Percentiles rank a stretch among this genome's conserved stretches.
Conservation (phyloP, 2,329 filamentous ascomycete genomes). For the Talaromyces sp. region DNA sequence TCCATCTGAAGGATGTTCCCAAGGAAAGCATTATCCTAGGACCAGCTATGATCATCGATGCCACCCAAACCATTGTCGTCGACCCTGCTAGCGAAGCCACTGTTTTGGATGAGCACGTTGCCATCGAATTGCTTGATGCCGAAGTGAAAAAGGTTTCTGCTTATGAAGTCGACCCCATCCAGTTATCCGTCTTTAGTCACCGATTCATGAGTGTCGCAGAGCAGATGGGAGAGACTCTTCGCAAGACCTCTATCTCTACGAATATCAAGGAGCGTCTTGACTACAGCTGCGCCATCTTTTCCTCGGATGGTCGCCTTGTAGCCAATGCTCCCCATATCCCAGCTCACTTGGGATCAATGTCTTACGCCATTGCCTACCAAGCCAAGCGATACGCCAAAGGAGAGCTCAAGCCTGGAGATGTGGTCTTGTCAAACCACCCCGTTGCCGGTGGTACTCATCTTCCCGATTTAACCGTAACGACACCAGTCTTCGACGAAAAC, state of each 20-base stretch:
- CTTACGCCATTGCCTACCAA: slow-evolving; percentile 75
- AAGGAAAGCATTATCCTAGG: slow-evolving; percentile 22
- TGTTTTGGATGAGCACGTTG: slow-evolving; percentile 78
- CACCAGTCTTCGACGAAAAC: slow-evolving; percentile 65
- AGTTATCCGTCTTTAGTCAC: slow-evolving; percentile 53
- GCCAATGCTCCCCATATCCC: slow-evolving; percentile 68
- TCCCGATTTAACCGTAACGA: slow-evolving; percentile 77
- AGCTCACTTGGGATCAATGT: slow-evolving; percentile 78
- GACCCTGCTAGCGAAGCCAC: slow-evolving; percentile 72
- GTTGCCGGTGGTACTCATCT: slow-evolving; percentile 81
- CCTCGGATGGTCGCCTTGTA: slow-evolving; percentile 69
- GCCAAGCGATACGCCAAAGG: slow-evolving; percentile 70
- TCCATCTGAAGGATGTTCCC: slow-evolving; percentile 21
- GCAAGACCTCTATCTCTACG: slow-evolving; percentile 52
- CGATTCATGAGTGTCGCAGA: slow-evolving; percentile 58
- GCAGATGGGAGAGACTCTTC: slow-evolving; percentile 55
- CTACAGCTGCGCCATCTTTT: slow-evolving; percentile 78
- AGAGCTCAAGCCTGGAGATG: slow-evolving; percentile 72
- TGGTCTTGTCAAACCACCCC: slow-evolving; percentile 79
- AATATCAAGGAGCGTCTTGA: slow-evolving; percentile 86
- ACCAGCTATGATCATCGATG: slow-evolving; percentile 57
- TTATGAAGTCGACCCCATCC: slow-evolving; percentile 45
- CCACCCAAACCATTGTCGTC: slow-evolving; percentile 79
- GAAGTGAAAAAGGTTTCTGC: slow-evolving; percentile 32
- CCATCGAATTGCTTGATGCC: slow-evolving; percentile 71